These are phyloP conservation scores for Pseudophaeomoniella oleicola DNA, from an alignment of 2,329 filamentous ascomycete genomes.

Conservation along the genomic window DNA sequence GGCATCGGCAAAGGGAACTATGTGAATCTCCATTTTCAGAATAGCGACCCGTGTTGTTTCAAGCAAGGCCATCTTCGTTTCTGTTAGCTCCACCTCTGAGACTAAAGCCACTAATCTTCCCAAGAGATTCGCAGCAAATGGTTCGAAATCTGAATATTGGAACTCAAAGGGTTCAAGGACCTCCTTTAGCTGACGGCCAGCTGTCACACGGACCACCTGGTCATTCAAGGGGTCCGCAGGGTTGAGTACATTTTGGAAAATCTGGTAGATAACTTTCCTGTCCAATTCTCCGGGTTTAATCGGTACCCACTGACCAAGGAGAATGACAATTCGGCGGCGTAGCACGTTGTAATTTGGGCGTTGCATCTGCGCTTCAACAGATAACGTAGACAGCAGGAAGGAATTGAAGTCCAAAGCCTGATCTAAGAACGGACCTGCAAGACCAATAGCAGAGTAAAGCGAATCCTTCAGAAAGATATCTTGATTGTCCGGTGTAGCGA, in stretches of 20 bases:
- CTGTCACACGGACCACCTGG: conserved; percentile 79
- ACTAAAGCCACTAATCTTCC: conserved; percentile 63
- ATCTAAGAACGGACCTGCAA: conserved; percentile 64
- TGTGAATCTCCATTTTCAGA: conserved; percentile 62
- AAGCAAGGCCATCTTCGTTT: conserved; percentile 80
- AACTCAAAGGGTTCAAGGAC: conserved; percentile 81
- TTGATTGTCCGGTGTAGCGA: conserved; percentile 50
- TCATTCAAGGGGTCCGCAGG: conserved; percentile 69
- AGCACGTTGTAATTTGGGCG: conserved; percentile 62
- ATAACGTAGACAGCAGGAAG: conserved; percentile 61
- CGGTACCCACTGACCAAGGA: conserved; percentile 79
- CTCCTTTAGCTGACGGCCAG: conserved; percentile 67
- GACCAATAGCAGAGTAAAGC: conserved; percentile 81
- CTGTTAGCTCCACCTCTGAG: conserved; percentile 62
- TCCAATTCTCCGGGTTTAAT: conserved; percentile 58
- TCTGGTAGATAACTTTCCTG: conserved; percentile 65
- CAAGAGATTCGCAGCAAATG: conserved; percentile 61
- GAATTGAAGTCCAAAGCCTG: conserved; percentile 68
- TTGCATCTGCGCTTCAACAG: conserved; percentile 60
- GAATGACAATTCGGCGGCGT: conserved; percentile 71
- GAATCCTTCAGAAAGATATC: conserved; percentile 83
- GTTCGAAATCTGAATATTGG: conserved; percentile 55
- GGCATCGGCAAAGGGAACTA: conserved; percentile 52
- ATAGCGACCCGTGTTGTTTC: conserved; percentile 75
- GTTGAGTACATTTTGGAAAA: conserved; percentile 76